Evolutionary conservation across 2,329 filamentous ascomycete genomes (phyloP).

Genomic region (Xylaria sp.): DNA sequence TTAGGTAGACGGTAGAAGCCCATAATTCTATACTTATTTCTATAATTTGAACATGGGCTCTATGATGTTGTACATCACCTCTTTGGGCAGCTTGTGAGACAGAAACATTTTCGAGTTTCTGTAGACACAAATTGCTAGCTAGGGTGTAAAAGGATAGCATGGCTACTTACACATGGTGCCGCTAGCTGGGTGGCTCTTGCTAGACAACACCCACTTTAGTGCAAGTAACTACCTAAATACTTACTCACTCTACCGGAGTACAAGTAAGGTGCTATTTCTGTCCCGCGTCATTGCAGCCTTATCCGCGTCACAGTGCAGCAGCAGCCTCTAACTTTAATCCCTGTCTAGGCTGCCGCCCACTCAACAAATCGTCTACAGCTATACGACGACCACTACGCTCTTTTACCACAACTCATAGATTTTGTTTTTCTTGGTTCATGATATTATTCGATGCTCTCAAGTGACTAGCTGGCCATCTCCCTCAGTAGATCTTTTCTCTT

Average conservation of each 20-base stretch:
- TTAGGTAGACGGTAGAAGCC: too few species aligned
- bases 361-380: not conserved
- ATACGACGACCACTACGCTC: not conserved
- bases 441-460: not conserved
- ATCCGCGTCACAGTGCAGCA: slow-evolving; percentile 15
- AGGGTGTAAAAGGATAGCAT: too few species aligned
- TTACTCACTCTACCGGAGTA: too few species aligned
- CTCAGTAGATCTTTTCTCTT: not conserved
- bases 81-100: too few species aligned
- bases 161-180: not conserved
- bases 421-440: not conserved
- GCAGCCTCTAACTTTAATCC: not conserved
- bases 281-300: slow-evolving; percentile 17
- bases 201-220: too few species aligned
- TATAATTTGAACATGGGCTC: too few species aligned
- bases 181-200: too few species aligned
- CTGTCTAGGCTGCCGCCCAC: not conserved
- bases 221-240: too few species aligned
- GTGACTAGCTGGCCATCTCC: not conserved
- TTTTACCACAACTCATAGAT: not conserved
- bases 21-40: too few species aligned
- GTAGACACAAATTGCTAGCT: too few species aligned
- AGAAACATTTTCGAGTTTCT: too few species aligned
- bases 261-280: not conserved
- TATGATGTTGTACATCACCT: too few species aligned